Evolutionary conservation across 257 asterid species (phyloP).

Genomic region (Gentiana macrophylla): DNA sequence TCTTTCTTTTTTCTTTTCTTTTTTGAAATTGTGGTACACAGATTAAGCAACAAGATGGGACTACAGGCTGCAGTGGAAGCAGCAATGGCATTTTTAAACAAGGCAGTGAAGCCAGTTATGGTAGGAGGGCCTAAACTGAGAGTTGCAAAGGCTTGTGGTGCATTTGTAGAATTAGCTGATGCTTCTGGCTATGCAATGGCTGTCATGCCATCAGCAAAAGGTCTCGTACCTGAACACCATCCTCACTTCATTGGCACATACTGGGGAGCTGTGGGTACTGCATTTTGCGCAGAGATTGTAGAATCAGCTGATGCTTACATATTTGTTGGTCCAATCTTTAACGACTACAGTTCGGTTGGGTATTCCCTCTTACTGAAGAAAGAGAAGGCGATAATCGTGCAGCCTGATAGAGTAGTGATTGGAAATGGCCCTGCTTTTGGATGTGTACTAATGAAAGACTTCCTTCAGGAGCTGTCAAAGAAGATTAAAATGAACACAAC

Average conservation of each 20-base stretch:
- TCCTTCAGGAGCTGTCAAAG: slow-evolving; percentile 40
- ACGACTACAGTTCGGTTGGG: slow-evolving; percentile 79
- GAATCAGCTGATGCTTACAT: slow-evolving; percentile 75
- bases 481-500: slow-evolving; percentile 34
- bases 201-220: slow-evolving; percentile 83
- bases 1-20: not conserved
- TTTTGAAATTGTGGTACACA: slow-evolving; percentile 7
- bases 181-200: slow-evolving; percentile 57
- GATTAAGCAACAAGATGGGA: slow-evolving; percentile 59
- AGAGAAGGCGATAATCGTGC: slow-evolving; percentile 63
- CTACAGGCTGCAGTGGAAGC: slow-evolving; percentile 68
- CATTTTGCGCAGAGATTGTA: slow-evolving; percentile 76
- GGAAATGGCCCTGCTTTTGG: slow-evolving; percentile 69
- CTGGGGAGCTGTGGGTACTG: slow-evolving; percentile 74
- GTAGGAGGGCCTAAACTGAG: slow-evolving; percentile 79
- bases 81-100: slow-evolving; percentile 57
- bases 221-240: slow-evolving; percentile 66
- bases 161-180: slow-evolving; percentile 53
- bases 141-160: slow-evolving; percentile 37
- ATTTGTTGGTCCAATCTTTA: slow-evolving; percentile 71
- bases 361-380: slow-evolving; percentile 69
- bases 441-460: slow-evolving; percentile 67
- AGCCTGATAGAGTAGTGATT: slow-evolving; percentile 59
- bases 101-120: slow-evolving; percentile 69
- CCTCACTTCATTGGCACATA: slow-evolving; percentile 74